Conservation (phyloP, 73 alveolate species). For the Durusdinium trenchii region DNA sequence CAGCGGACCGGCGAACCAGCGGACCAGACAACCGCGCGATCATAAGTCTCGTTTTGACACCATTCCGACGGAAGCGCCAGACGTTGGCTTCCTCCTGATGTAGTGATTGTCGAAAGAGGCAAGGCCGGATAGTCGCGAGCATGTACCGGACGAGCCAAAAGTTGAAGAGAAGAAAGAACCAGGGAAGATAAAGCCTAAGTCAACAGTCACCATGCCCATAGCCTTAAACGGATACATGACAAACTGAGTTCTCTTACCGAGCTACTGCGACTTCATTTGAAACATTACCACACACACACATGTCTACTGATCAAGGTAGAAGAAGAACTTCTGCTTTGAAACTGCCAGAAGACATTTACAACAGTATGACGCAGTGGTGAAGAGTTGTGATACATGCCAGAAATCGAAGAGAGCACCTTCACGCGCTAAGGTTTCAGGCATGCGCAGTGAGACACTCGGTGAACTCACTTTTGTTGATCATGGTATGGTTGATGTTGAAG, state of each 20-base stretch:
- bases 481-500: not conserved
- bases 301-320: conserved; percentile 13
- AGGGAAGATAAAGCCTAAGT: no score
- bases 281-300: conserved; percentile 45
- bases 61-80: no score
- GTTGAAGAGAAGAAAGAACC: conserved; percentile 1
- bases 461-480: conserved; percentile 47
- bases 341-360: not conserved
- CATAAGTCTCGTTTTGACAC: no score
- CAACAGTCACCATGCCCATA: not conserved
- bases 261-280: conserved; percentile 13
- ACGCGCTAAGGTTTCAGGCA: not conserved
- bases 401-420: conserved; percentile 2
- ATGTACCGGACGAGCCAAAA: no score
- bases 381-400: conserved; percentile 19
- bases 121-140: no score
- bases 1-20: no score
- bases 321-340: not conserved
- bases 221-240: conserved; percentile 15
- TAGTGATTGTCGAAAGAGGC: no score
- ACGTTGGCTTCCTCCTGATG: no score
- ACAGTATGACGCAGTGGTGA: not conserved
- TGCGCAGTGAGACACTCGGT: conserved; percentile 17
- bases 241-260: not conserved
- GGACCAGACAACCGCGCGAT: no score